Evolutionary conservation across 305 asterid species (phyloP).

Genomic region (Fraxinus platypoda): DNA sequence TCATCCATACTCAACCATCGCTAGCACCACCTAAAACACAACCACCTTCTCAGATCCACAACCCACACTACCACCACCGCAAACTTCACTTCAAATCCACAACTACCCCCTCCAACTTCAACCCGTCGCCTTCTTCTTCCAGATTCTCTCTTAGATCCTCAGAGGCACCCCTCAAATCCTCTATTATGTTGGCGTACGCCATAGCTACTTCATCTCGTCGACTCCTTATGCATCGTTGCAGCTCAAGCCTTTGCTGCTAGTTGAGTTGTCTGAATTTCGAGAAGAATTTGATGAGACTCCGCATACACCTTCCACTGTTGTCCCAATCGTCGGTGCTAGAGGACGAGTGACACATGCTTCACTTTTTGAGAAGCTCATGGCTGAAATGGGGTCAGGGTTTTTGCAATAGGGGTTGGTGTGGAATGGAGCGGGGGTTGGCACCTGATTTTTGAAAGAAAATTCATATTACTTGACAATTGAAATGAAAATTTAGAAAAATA

Average conservation of each 20-base stretch:
- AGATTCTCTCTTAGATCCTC: conserved; percentile 85
- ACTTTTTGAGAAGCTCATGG: neutral
- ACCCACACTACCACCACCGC: no score
- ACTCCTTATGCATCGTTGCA: conserved; percentile 18
- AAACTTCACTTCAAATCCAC: no score
- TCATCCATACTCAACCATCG: no score
- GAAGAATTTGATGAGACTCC: neutral
- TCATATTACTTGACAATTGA: neutral
- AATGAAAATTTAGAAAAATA: no score
- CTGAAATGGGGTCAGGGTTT: no score
- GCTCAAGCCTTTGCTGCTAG: neutral
- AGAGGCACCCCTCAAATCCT: conserved; percentile 67
- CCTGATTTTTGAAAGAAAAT: neutral
- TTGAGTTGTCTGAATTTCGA: neutral
- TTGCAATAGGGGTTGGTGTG: neutral
- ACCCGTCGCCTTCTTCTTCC: conserved; percentile 58
- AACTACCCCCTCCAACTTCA: neutral
- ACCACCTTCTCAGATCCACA: no score
- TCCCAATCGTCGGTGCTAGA: neutral
- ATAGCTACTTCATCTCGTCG: conserved; percentile 42
- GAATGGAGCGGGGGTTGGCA: neutral
- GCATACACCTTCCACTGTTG: neutral
- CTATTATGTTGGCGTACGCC: conserved; percentile 60
- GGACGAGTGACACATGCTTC: neutral
- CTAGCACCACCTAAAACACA: no score